Conservation (phyloP, 768 basidiomycete genomes). For the Sarcodon aspratus region DNA sequence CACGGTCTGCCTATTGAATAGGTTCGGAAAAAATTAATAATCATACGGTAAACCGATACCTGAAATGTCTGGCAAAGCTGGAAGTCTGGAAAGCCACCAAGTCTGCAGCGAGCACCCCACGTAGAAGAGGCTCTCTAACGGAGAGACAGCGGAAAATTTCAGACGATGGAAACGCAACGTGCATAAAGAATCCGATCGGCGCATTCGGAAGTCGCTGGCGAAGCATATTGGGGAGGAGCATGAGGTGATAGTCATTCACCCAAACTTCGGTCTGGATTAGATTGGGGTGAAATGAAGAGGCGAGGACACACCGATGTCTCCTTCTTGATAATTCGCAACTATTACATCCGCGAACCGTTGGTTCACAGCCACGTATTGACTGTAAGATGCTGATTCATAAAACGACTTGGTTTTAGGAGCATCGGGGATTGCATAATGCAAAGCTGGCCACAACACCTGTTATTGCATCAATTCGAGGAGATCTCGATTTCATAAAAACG, state of each 20-base stretch:
- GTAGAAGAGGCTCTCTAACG: conserved; percentile 63
- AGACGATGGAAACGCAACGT: conserved; percentile 90
- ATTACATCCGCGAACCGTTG: conserved; percentile 82
- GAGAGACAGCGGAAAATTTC: conserved; percentile 93
- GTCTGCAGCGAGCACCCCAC: conserved; percentile 88
- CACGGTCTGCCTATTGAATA: conserved; percentile 50
- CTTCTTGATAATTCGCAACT: conserved; percentile 68
- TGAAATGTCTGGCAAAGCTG: conserved; percentile 73
- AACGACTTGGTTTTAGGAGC: conserved; percentile 75
- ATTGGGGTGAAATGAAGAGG: conserved; percentile 2
- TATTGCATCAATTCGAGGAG: neutral
- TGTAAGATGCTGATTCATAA: conserved; percentile 71
- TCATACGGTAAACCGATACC: neutral
- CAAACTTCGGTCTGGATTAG: conserved; percentile 31
- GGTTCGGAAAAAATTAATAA: neutral
- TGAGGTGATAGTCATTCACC: conserved; percentile 95
- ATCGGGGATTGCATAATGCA: conserved; percentile 81
- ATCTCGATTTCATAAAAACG: conserved; percentile 8
- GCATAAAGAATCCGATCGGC: conserved; percentile 89
- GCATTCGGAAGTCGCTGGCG: conserved; percentile 54
- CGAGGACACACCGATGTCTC: conserved; percentile 56
- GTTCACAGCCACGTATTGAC: conserved; percentile 85
- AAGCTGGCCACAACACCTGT: conserved; percentile 72
- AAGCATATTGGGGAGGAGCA: conserved; percentile 83
- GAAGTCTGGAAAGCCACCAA: conserved; percentile 89